These are phyloP conservation scores for Naegleria gruberi DNA, from an alignment of 208 protist species.

Conservation along the genomic window DNA sequence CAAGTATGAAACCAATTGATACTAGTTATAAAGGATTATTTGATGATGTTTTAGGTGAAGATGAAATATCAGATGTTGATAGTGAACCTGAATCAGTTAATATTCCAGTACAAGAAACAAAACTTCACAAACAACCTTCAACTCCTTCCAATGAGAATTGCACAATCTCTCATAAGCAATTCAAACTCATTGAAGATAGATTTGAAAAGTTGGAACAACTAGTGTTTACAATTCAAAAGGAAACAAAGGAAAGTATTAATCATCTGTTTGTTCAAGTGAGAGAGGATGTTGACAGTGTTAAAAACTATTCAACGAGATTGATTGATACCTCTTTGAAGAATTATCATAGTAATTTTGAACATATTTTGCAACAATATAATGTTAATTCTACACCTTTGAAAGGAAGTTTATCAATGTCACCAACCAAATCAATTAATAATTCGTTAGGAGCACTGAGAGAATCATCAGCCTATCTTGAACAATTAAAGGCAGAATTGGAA, in stretches of 20 bases:
- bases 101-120: neutral
- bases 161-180: too few relatives aligned
- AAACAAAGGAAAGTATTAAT: neutral
- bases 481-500: neutral
- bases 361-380: neutral
- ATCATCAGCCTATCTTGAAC: neutral
- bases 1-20: too few relatives aligned
- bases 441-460: neutral
- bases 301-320: neutral
- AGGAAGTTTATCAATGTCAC: neutral
- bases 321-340: neutral
- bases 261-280: neutral
- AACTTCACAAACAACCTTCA: neutral
- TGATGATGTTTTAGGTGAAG: neutral
- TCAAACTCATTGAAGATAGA: neutral
- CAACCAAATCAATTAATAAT: neutral
- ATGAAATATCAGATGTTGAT: neutral
- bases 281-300: neutral
- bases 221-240: neutral
- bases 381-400: neutral
- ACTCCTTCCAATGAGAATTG: too few relatives aligned
- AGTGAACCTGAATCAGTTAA: neutral
- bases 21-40: neutral
- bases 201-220: neutral
- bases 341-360: neutral